Evolutionary conservation across 495 filamentous ascomycete genomes (phyloP).

Genomic region (Aspergillus leporis): DNA sequence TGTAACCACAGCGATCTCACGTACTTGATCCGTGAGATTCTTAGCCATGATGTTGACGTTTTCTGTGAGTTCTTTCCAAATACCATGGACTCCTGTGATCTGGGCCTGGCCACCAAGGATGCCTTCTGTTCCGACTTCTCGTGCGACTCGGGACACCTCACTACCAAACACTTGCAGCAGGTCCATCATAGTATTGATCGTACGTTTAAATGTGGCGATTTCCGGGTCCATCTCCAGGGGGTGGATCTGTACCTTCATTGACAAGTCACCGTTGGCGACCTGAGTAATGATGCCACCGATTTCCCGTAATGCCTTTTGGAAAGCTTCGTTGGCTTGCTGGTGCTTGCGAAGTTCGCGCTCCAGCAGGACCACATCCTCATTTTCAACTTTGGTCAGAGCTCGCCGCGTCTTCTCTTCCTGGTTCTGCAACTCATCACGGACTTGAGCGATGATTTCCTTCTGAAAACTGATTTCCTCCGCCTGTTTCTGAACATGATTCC

Average conservation of each 20-base stretch:
- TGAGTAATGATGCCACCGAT: constrained; percentile 97
- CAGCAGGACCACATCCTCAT: constrained; percentile 65
- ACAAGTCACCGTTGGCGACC: constrained; percentile 93
- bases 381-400: constrained; percentile 57
- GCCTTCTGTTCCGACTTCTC: constrained; percentile 96
- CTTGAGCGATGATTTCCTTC: constrained; percentile 66
- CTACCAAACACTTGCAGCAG: constrained; percentile 96
- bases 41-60: constrained; percentile 99
- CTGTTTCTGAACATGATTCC: constrained; percentile 76
- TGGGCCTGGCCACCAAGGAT: constrained; percentile 95
- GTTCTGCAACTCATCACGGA: constrained; percentile 63
- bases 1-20: constrained; percentile 95
- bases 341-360: constrained; percentile 94
- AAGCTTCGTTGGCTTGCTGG: constrained; percentile 97
- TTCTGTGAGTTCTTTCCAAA: constrained; percentile 96
- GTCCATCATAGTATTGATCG: constrained; percentile 98
- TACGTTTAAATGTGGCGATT: constrained; percentile 98
- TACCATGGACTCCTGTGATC: constrained; percentile 92
- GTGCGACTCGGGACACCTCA: constrained; percentile 93
- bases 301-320: constrained; percentile 94
- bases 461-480: constrained; percentile 74
- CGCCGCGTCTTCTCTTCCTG: constrained; percentile 62
- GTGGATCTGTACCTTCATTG: constrained; percentile 97
- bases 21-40: constrained; percentile 81
- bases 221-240: constrained; percentile 98